Evolutionary conservation across 805 yeast genomes (phyloP).

Genomic region (Candida maris): DNA sequence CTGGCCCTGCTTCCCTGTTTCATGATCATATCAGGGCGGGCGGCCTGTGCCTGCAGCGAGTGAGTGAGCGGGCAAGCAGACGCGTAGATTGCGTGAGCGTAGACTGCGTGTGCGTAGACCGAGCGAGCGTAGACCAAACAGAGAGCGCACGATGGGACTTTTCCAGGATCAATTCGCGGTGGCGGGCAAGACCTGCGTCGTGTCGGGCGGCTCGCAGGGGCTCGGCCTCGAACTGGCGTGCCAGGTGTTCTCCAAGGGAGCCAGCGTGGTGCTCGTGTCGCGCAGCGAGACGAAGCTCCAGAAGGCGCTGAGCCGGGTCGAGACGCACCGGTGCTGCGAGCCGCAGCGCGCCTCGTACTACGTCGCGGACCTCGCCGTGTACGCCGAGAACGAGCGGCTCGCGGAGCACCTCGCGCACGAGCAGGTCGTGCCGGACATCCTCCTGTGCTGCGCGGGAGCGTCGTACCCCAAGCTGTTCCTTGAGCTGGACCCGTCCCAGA

Average conservation of each 20-base stretch:
- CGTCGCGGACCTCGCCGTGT: constrained; percentile 63
- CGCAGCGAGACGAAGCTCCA: constrained; percentile 62
- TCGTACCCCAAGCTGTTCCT: constrained; percentile 74
- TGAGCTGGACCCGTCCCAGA: constrained; percentile 57
- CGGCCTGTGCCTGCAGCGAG: too few relatives aligned
- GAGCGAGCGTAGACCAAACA: too few relatives aligned
- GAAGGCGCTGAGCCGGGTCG: constrained; percentile 45
- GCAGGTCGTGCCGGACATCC: constrained; percentile 55
- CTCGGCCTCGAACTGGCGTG: constrained; percentile 77
- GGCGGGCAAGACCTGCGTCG: constrained; percentile 54
- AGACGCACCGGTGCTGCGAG: constrained; percentile 25
- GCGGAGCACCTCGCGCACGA: constrained; percentile 32
- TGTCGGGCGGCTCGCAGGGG: constrained; percentile 97
- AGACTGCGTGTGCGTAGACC: too few relatives aligned
- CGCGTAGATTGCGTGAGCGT: too few relatives aligned
- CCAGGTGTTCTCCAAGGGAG: constrained; percentile 41
- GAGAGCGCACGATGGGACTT: neutral
- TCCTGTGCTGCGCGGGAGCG: constrained; percentile 86
- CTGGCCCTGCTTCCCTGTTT: too few relatives aligned
- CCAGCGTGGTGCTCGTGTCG: constrained; percentile 72
- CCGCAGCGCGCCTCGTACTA: constrained; percentile 39
- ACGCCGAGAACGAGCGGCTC: constrained; percentile 43
- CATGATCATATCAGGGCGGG: too few relatives aligned
- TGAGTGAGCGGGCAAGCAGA: too few relatives aligned
- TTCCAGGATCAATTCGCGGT: constrained; percentile 23